Conservation (phyloP, 2,329 filamentous ascomycete species). For the Ceratocystis cacaofunesta region DNA sequence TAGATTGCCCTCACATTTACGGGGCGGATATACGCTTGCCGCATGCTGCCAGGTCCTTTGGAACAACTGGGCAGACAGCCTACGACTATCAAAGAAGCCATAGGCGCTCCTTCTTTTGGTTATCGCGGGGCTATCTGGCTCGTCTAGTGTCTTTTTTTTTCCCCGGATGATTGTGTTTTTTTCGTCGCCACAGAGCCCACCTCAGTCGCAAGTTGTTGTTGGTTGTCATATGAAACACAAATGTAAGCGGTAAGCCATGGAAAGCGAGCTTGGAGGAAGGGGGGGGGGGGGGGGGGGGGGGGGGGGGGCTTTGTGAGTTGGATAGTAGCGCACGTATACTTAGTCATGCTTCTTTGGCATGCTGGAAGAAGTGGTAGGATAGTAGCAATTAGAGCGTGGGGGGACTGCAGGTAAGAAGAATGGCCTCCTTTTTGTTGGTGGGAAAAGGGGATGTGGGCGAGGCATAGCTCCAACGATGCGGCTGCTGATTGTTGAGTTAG, state of each 20-base stretch:
- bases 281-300: background rate
- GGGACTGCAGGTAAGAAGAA: background rate
- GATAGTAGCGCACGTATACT: background rate
- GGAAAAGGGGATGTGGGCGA: background rate
- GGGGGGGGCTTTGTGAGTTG: background rate
- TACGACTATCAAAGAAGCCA: background rate
- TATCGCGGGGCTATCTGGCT: background rate
- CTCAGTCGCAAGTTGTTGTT: background rate
- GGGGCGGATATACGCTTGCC: background rate
- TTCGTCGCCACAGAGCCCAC: background rate
- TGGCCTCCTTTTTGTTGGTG: background rate
- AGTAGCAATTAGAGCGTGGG: too few species aligned
- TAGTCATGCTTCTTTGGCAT: background rate
- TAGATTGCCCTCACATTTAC: background rate
- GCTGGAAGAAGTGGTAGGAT: too few species aligned
- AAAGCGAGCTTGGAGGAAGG: background rate
- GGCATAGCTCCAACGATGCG: background rate
- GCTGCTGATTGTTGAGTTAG: too few species aligned
- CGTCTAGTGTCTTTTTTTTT: background rate
- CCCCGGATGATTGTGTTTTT: too few species aligned
- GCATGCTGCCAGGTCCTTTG: background rate
- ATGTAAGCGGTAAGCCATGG: background rate
- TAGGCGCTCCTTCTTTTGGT: background rate
- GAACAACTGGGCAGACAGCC: background rate
- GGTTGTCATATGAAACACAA: background rate